Evolutionary conservation across 225 moss, liverwort and hornwort species (phyloP), one percentile per base, ranked within the genome.

Genomic region (Sphagnum tenellum): DNA sequence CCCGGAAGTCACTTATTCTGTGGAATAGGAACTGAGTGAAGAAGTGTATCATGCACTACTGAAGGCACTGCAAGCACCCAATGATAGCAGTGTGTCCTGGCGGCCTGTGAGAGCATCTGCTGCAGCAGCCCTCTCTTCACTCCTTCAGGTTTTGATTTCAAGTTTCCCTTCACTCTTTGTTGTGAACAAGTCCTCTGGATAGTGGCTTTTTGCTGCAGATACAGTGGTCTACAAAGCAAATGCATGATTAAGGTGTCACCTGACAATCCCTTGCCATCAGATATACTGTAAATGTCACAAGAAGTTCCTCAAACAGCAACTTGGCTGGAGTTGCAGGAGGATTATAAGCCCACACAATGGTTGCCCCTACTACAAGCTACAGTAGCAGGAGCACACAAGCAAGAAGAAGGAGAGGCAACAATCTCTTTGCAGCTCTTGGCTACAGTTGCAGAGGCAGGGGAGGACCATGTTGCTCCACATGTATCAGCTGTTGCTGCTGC

Each of bases 291-390:
- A 29, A 29, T 29, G 29, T 29, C 29, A 29, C 29, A 0, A 29
- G 29, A 29, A 29, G 1, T 29, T 29, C 29, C 1, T 29, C 29
- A 1, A 29, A 29, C 29, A 29, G 29, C 29, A 29, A 29, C 29
- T 29, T 29, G 29, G 52, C 9, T 52, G 52, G 6, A 5, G 52
- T 52, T 57, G 60, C 82, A 94, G 94, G 87, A 89, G 70, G 94
- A 91, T 45, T 91, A 86, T 66, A 89, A 94, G 78, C 91, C 91
- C 74, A 75, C 66, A 63, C 83, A 77, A 60, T 94, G 94, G 94
- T 77, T 94, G 70, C 94, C 94, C 61, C 87, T 94, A 71, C 82
- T 94, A 63, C 94, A 91, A 86, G 89, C 94, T 76, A 70, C 94
- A 75, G 94, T 91, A 48, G 81, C 87, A 76, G 94, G 94, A 65